These are phyloP conservation scores for Pisolithus sp. DNA, from an alignment of 768 basidiomycete species.

Conservation along the genomic window DNA sequence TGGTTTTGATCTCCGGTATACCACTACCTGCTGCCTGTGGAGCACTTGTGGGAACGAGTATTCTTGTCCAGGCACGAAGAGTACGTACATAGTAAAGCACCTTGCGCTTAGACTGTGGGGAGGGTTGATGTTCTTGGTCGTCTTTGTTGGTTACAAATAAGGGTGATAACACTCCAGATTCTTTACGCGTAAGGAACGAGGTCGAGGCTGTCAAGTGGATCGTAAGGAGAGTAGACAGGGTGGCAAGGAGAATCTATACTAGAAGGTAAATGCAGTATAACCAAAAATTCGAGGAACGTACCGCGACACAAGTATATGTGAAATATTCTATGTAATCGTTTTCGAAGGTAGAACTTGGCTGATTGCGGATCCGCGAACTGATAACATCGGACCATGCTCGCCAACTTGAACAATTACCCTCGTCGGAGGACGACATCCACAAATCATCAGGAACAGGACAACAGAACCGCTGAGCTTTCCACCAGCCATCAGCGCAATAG, in stretches of 20 bases:
- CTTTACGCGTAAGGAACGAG: conserved; percentile 83
- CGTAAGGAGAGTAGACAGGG: conserved; percentile 72
- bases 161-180: conserved; percentile 63
- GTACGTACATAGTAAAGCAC: conserved; percentile 76
- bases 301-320: conserved; percentile 71
- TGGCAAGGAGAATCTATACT: conserved; percentile 63
- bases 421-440: conserved; percentile 6
- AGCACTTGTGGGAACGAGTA: conserved; percentile 8
- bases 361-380: conserved; percentile 17
- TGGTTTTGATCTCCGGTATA: conserved; percentile 95
- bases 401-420: conserved; percentile 62
- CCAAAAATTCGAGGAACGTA: conserved; percentile 35
- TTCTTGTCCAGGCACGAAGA: background rate
- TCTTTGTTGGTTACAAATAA: conserved; percentile 34
- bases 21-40: conserved; percentile 87
- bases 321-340: conserved; percentile 55
- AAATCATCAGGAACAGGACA: conserved; percentile 41
- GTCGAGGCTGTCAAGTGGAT: conserved; percentile 84
- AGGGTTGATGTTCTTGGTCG: conserved; percentile 12
- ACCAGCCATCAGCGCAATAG: conserved; percentile 66
- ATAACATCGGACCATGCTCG: conserved; percentile 65
- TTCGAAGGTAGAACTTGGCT: conserved; percentile 5
- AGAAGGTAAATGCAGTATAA: background rate
- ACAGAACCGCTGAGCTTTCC: conserved; percentile 76
- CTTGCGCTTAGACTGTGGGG: conserved; percentile 44